Conservation (phyloP, 257 asterid species). For the Forsythia suspensa region DNA sequence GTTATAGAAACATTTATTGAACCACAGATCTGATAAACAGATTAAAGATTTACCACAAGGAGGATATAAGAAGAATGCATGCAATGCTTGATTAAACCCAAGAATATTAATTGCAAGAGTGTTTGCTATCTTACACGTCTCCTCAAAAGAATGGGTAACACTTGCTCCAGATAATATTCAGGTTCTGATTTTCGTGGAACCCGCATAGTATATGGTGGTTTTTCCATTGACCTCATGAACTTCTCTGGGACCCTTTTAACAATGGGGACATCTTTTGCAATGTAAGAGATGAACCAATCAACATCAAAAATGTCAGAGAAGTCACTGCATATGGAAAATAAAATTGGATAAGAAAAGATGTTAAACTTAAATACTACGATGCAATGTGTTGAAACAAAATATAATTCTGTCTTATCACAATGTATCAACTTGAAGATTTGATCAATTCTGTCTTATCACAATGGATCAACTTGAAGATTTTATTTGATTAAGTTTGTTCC, state of each 20-base stretch:
- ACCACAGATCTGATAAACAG: not conserved
- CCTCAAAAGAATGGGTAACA: slow-evolving; percentile 82
- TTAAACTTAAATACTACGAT: slow-evolving; percentile 1
- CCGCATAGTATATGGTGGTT: slow-evolving; percentile 99
- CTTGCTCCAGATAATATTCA: slow-evolving; percentile 95
- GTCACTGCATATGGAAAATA: slow-evolving; percentile 67
- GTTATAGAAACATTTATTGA: not conserved
- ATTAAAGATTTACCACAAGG: not conserved
- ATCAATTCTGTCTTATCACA: too few species aligned
- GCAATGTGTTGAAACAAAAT: too few species aligned
- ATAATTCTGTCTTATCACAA: too few species aligned
- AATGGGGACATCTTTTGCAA: slow-evolving; percentile 82
- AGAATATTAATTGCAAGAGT: slow-evolving; percentile 5
- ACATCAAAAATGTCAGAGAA: slow-evolving; percentile 84
- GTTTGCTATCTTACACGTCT: slow-evolving; percentile 69
- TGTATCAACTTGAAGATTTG: too few species aligned
- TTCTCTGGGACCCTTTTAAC: slow-evolving; percentile 92
- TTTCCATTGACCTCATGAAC: slow-evolving; percentile 97
- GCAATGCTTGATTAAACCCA: slow-evolving; percentile 4
- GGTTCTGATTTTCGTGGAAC: slow-evolving; percentile 98
- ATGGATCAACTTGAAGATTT: too few species aligned
- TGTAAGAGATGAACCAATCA: slow-evolving; percentile 93
- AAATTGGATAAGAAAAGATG: slow-evolving; percentile 25
- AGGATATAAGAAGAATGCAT: slow-evolving; percentile 6
- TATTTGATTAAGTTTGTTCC: too few species aligned